Percentiles rank a stretch among this genome's conserved stretches.
Evolutionary conservation across 2,329 filamentous ascomycete genomes (phyloP).

Genomic region (Phoma herbarum): DNA sequence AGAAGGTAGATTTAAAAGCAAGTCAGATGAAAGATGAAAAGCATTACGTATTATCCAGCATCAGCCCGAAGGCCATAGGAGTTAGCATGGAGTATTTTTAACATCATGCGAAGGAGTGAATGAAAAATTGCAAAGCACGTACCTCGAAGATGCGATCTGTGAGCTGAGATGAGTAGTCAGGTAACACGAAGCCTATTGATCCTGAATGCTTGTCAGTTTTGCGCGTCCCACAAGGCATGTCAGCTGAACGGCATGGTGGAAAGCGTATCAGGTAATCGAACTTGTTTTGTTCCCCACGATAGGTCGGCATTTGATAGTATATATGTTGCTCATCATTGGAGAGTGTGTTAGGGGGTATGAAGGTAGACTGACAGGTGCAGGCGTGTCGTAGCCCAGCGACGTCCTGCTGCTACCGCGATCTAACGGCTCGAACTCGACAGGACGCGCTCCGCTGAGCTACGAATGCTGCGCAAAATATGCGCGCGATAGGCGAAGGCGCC

Average conservation of each 20-base stretch:
- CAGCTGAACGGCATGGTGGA: conserved; percentile 3
- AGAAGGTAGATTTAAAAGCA: conserved; percentile 6
- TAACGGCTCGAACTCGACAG: conserved; percentile 3
- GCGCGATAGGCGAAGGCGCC: not conserved
- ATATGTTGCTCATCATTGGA: conserved; percentile 49
- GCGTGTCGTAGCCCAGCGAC: conserved; percentile 28
- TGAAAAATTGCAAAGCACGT: conserved; percentile 17
- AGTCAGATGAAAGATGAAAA: conserved; percentile 54
- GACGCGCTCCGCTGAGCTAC: conserved; percentile 21
- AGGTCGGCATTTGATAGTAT: conserved; percentile 54
- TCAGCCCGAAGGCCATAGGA: conserved; percentile 45
- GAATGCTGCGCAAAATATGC: conserved; percentile 5
- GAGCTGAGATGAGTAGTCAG: not conserved
- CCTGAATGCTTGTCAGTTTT: conserved; percentile 30
- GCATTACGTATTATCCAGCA: conserved; percentile 48
- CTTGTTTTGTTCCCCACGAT: conserved; percentile 49
- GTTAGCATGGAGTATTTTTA: conserved; percentile 51
- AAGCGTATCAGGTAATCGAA: conserved; percentile 51
- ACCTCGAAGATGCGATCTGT: conserved; percentile 16
- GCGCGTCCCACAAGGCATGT: not conserved
- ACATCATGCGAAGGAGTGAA: conserved; percentile 41
- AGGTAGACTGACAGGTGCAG: conserved; percentile 29
- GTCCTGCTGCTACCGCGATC: conserved; percentile 13
- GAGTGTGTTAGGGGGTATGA: conserved; percentile 5
- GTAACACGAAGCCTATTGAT: not conserved